Evolutionary conservation across 108 stramenopile genomes (phyloP).

Genomic region (Mayamaea pseudoterrestris): DNA sequence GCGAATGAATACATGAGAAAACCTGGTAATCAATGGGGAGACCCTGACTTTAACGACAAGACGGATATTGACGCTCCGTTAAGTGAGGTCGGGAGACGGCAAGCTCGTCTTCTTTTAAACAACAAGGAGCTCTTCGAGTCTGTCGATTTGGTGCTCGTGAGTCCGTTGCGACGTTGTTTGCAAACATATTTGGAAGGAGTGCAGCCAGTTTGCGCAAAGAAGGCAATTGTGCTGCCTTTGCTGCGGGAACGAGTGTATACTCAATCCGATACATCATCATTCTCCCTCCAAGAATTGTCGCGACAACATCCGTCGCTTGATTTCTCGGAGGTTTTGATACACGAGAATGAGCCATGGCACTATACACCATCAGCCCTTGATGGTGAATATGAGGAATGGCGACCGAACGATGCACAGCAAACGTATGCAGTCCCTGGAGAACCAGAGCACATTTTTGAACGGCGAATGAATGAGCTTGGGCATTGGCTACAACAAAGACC

Average conservation of each 20-base stretch:
- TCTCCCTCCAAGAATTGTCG: neutral
- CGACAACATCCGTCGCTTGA: neutral
- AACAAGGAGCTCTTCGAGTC: neutral
- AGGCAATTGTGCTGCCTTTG: constrained; percentile 13
- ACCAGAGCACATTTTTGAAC: constrained; percentile 19
- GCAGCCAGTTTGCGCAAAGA: neutral
- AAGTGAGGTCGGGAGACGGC: constrained; percentile 9
- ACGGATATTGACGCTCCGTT: constrained; percentile 10
- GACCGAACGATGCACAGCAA: constrained; percentile 17
- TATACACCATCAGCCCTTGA: constrained; percentile 5
- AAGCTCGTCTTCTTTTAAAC: constrained; percentile 3
- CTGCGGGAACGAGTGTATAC: constrained; percentile 26
- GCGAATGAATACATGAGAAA: constrained; percentile 25
- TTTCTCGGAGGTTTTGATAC: neutral
- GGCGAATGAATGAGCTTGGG: constrained; percentile 18
- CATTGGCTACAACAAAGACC: constrained; percentile 15
- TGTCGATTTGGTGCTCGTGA: constrained; percentile 15
- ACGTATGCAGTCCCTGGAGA: constrained; percentile 32
- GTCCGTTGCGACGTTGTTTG: constrained; percentile 18
- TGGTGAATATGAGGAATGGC: constrained; percentile 20
- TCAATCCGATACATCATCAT: constrained; percentile 17
- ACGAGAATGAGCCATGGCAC: constrained; percentile 13
- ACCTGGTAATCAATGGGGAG: constrained; percentile 22
- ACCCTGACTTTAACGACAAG: constrained; percentile 20
- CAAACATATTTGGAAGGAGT: constrained; percentile 21